These are phyloP conservation scores for Bocquillonia castaneifolia DNA, from an alignment of 441 rosid genomes.

Conservation along the genomic window DNA sequence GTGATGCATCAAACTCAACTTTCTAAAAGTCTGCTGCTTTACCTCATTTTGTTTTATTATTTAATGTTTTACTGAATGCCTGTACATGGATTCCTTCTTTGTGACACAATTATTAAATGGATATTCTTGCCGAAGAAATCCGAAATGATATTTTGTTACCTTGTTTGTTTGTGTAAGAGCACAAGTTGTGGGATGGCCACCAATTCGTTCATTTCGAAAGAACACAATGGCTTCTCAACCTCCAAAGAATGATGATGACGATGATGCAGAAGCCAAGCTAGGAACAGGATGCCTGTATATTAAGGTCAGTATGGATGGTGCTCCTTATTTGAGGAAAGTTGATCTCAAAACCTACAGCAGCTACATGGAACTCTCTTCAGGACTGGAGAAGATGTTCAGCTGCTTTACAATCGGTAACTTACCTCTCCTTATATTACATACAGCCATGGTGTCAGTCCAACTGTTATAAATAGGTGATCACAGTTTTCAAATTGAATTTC, in stretches of 20 bases:
- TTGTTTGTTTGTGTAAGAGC: slow-evolving; percentile 38
- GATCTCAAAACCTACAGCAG: slow-evolving; percentile 59
- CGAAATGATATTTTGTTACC: not conserved
- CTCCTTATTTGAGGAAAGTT: slow-evolving; percentile 69
- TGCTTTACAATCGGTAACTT: slow-evolving; percentile 66
- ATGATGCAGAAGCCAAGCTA: slow-evolving; percentile 31
- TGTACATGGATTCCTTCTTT: not conserved
- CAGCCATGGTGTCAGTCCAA: no score
- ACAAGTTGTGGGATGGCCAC: slow-evolving; percentile 87
- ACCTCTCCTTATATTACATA: not conserved
- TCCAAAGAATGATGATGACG: slow-evolving; percentile 44
- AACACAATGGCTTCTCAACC: slow-evolving; percentile 60
- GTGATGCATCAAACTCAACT: not conserved
- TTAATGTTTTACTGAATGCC: not conserved
- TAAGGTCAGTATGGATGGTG: no score
- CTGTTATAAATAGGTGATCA: no score
- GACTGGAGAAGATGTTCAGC: slow-evolving; percentile 67
- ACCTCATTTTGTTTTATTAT: not conserved
- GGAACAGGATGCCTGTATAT: slow-evolving; percentile 55
- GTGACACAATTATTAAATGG: not conserved
- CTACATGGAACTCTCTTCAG: slow-evolving; percentile 59
- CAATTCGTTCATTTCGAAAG: slow-evolving; percentile 72
- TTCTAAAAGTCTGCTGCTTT: not conserved
- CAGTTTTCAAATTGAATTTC: no score
- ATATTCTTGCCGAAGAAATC: not conserved